Base-by-base conservation (phyloP, 108 stramenopile species). In the Cyclotella atomus region DNA sequence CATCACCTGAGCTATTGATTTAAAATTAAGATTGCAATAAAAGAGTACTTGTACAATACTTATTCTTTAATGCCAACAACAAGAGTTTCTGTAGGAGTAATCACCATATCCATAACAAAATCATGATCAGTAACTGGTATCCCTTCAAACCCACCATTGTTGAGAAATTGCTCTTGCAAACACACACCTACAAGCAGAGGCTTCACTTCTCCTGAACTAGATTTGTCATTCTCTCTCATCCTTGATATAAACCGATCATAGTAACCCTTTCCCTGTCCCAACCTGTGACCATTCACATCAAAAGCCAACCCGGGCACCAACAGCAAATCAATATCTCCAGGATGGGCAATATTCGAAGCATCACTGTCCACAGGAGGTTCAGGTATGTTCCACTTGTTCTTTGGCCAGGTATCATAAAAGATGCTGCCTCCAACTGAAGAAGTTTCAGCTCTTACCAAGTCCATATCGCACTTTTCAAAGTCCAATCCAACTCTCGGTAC, bases 211-310 rank as follows among this genome's bases (percentile, higher is more conserved):
- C 4, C 60, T 45, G 27, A 49, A 28, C 3, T 29, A 47, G 19
- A 2, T 65, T 32, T 49, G 28, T 29, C 33, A 25, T 8, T 36
- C 27, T 49, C 34, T 50, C 46, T 20, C 89, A 93, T 93, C 27
- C 81, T 77, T n/a, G 79, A 76, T 56, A 95, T 86, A 70, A 93
- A 95, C 36, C 95, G 73, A 87, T 96, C 95, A 65, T 96, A 96
- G 71, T 96, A 96, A 53, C 95, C 95, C 70, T 94, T 96, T 2
- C 95, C 95, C 67, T 96, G 95, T 5, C 95, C 95, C 16, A 96
- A 49, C 29, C 95, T 77, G 65, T 85, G 76, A 12, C 87, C 77
- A 16, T 76, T 55, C 12, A 53, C 21, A 74, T 96, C 95, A 68
- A 96, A 96, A 0, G 86, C 91, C 32, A 94, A 56, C 23, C 95